A percentile compares a stretch with the other conserved stretches of the same genome.
Evolutionary conservation across 2,329 filamentous ascomycete genomes (phyloP).

Genomic region (Diplodia mutila): DNA sequence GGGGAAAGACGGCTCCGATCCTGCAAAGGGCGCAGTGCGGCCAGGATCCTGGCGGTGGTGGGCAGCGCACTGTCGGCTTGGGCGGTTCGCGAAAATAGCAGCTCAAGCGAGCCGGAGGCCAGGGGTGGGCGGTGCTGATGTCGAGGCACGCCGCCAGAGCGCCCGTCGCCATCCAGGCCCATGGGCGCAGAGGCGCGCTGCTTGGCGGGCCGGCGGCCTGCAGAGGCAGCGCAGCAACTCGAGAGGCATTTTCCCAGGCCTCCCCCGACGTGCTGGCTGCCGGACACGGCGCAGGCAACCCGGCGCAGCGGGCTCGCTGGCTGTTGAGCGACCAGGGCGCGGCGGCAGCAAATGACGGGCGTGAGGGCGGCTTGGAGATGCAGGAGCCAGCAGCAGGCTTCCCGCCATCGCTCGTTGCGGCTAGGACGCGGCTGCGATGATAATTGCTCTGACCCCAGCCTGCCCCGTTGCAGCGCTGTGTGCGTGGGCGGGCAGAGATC

Average conservation of each 20-base stretch:
- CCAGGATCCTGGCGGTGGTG: not conserved
- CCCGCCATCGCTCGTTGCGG: slow-evolving; percentile 9
- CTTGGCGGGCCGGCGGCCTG: slow-evolving; percentile 5
- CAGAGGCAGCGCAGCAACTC: not conserved
- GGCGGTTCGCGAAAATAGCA: slow-evolving; percentile 18
- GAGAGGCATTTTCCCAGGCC: not conserved
- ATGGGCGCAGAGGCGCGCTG: not conserved
- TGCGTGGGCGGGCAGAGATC: not conserved
- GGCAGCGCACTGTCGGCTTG: not conserved
- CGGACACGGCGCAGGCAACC: slow-evolving; percentile 1
- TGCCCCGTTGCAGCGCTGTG: not conserved
- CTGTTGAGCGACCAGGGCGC: slow-evolving; percentile 13
- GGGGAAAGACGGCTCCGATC: slow-evolving; percentile 17
- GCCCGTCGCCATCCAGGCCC: not conserved
- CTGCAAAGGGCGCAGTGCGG: slow-evolving; percentile 14
- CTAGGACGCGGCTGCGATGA: slow-evolving; percentile 10
- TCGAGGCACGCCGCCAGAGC: not conserved
- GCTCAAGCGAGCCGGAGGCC: not conserved
- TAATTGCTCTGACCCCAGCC: not conserved
- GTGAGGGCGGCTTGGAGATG: slow-evolving; percentile 3
- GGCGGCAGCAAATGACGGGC: slow-evolving; percentile 6
- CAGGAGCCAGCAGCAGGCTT: not conserved
- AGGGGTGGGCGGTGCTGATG: not conserved
- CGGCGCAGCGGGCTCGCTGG: slow-evolving; percentile 1
- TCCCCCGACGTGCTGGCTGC: slow-evolving; percentile 1